These are phyloP conservation scores for Lathyrus oleraceus DNA, from an alignment of 306 rosid species.

Conservation along the genomic window DNA sequence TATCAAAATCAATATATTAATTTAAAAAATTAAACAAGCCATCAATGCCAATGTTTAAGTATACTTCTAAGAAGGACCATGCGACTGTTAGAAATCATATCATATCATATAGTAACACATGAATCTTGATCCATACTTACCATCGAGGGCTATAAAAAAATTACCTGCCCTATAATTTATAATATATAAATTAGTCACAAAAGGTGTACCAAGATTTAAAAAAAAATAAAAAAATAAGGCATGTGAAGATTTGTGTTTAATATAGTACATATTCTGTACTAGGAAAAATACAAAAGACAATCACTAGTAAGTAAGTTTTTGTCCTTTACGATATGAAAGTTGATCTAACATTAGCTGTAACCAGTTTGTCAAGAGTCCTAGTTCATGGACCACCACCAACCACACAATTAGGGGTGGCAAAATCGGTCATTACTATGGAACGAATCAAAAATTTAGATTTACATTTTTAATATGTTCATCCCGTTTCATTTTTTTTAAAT, in stretches of 20 bases:
- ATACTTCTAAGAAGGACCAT: conserved; percentile 23
- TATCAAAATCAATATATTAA: too few species aligned
- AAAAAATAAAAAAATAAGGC: neutral
- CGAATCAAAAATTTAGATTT: too few species aligned
- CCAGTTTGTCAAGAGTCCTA: conserved; percentile 33
- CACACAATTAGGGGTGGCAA: neutral
- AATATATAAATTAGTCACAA: neutral
- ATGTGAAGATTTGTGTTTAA: conserved; percentile 32
- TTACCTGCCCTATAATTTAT: conserved; percentile 10
- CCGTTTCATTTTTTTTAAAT: too few species aligned
- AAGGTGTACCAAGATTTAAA: conserved; percentile 1
- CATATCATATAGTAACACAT: neutral
- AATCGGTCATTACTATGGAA: neutral
- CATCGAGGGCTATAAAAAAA: neutral
- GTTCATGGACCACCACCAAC: conserved; percentile 35
- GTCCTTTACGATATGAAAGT: conserved; percentile 21
- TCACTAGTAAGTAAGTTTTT: conserved; percentile 29
- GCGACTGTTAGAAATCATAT: neutral
- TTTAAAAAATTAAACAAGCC: neutral
- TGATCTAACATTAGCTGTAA: conserved; percentile 39
- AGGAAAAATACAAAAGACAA: conserved; percentile 19
- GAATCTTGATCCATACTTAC: conserved; percentile 18
- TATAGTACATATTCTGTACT: conserved; percentile 28
- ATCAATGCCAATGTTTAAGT: neutral
- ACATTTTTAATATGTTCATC: too few species aligned